These are phyloP conservation scores for Pythium phragmiticola DNA, from an alignment of 352 stramenopile genomes.

Conservation along the genomic window DNA sequence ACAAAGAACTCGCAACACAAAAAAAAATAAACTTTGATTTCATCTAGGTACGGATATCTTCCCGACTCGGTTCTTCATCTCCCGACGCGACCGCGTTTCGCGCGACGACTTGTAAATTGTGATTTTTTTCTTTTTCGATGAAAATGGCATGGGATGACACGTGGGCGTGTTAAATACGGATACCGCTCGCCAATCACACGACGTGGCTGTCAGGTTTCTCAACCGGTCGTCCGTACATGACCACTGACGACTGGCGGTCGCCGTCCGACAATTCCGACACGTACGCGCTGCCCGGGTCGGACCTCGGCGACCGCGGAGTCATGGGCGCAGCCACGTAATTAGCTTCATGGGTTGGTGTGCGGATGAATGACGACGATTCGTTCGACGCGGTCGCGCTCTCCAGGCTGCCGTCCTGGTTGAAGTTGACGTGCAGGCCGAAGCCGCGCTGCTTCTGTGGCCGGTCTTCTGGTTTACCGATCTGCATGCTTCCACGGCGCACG, in stretches of 20 bases:
- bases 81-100: not conserved
- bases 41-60: not conserved
- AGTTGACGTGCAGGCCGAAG: conserved; percentile 64
- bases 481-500: conserved; percentile 35
- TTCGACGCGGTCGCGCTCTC: conserved; percentile 27
- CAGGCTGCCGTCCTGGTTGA: conserved; percentile 33
- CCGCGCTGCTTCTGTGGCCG: conserved; percentile 32
- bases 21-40: conserved; percentile 10
- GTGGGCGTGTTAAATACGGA: conserved; percentile 5
- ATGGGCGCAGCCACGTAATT: conserved; percentile 54
- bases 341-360: conserved; percentile 28
- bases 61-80: not conserved
- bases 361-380: conserved; percentile 18
- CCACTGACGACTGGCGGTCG: conserved; percentile 53
- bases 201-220: conserved; percentile 22
- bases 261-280: conserved; percentile 53
- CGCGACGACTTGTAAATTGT: not conserved
- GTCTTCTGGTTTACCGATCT: conserved; percentile 31
- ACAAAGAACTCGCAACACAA: conserved; percentile 13
- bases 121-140: not conserved
- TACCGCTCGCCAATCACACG: conserved; percentile 10
- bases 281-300: conserved; percentile 59
- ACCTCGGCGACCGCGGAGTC: conserved; percentile 54
- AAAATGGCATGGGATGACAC: not conserved
- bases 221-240: conserved; percentile 61